Base-by-base conservation (phyloP, 2,329 filamentous ascomycete genomes). In the Pseudogymnoascus sp. region DNA sequence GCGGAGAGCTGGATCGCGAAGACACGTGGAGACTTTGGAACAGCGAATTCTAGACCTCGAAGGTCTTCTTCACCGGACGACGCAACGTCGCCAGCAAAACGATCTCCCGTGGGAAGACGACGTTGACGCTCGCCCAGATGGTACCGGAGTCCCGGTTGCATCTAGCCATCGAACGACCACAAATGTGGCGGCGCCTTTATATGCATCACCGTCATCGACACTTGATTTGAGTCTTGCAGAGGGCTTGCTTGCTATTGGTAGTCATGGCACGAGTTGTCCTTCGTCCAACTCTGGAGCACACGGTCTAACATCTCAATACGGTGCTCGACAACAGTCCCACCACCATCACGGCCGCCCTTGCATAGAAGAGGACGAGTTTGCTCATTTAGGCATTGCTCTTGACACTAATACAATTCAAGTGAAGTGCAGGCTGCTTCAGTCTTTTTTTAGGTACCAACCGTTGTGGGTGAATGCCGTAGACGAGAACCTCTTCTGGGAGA, bases 381-480 rank as follows among this genome's bases (percentile, higher is more conserved):
- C 39, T 22, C 39, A 43, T 22, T 14, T 59, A n/a, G 57, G 37
- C n/a, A 41, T 59, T 59, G 20, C 33, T 25, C 33, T 59, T 59
- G 30, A 41, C 57, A 35, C 57, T 41, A 37, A 35, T 59, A 37
- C 57, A 11, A 16, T 38, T 8, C 57, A 59, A 7, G 33, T 59
- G 57, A 35, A 38, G 20, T 35, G 37, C 57, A 12, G 37, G 33
- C 57, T 59, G 18, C 37, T 59, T 59, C 33, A 59, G 20, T 59
- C 57, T 1, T 59, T 59, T 37, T 59, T 59, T 38, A 59, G 37
- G 57, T 59, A 59, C 37, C 57, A 59, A 12, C 33, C 35, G 12
- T 38, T 59, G 18, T 59, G 57, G 57, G 57, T 59, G 33, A 38
- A 59, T 41, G 18, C 37, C 37, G 57, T 59, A 12, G 35, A 59